Base-by-base conservation (phyloP, 2,329 filamentous ascomycete species). In the Aspergillus fructus region DNA sequence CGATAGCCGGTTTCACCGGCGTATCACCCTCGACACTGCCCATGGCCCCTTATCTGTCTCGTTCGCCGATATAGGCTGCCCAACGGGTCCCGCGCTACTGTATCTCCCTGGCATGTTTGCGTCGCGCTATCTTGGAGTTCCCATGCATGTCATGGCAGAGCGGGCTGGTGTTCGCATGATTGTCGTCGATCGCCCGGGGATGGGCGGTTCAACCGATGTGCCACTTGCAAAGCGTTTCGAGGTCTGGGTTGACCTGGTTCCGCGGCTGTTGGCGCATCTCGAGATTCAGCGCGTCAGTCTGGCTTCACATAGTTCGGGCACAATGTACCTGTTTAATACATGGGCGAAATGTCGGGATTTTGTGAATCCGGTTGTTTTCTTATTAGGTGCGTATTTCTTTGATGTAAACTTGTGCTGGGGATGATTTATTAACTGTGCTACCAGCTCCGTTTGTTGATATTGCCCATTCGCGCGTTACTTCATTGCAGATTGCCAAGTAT, bases 251-350 rank as follows among this genome's bases (percentile, higher is more conserved):
- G 76, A 80, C 59, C 70, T 71, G 1, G 65, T 80, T 1, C 76
- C 78, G 17, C 61, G 58, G 4, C 63, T 81, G 0, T 65, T 81
- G 5, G 39, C 64, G 4, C 56, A 68, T 42, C 68, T 81, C 5
- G 48, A 65, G 0, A 72, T 67, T 19, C 9, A 43, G 3, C 56
- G 51, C 12, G 71, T 80, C 17, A 66, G 63, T n/a, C 59, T 80
- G 0, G 64, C 74, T 1, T 66, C 72, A 17, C 78, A 81, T 56
- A 74, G 70, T 21, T 72, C 74, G 0, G 79, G 79, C 2, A 76
- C 76, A 0, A 67, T 79, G 2, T 80, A 77, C 56, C 60, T 71
- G 4, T 64, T 81, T 23, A 80, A 80, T 53, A 74, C 76, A 4
- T 63, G 53, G 34, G 45, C 49, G 1, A 19, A 55, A 2, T 67